Conservation (phyloP, 116 monocot genomes). For the Trichopus zeylanicus region DNA sequence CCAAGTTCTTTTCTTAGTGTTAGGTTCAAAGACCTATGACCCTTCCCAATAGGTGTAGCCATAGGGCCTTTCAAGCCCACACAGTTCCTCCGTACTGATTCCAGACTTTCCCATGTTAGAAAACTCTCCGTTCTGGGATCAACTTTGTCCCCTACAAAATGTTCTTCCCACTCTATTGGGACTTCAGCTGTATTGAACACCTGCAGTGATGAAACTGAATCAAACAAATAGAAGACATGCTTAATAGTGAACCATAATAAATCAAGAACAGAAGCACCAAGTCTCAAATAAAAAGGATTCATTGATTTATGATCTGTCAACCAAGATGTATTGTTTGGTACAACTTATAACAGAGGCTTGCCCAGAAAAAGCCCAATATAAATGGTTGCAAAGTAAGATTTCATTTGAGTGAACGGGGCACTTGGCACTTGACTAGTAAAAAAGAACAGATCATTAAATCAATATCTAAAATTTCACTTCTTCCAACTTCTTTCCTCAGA, state of each 20-base stretch:
- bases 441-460: too few species aligned
- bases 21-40: conserved; percentile 1
- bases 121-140: conserved; percentile 1
- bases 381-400: too few species aligned
- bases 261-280: background rate
- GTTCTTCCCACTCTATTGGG: background rate
- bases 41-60: background rate
- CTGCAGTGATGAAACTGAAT: background rate
- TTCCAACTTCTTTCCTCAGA: background rate
- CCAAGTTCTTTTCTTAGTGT: background rate
- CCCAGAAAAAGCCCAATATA: too few species aligned
- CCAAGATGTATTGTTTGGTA: too few species aligned
- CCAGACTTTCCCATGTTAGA: conserved; percentile 2
- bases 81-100: background rate
- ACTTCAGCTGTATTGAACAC: conserved; percentile 1
- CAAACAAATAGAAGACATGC: background rate
- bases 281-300: background rate
- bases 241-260: background rate
- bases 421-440: too few species aligned
- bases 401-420: too few species aligned
- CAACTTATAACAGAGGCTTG: too few species aligned
- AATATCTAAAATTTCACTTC: background rate
- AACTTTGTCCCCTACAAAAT: background rate
- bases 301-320: background rate
- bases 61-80: background rate